Percentiles rank a stretch among this genome's conserved stretches.
phyloP scores from a whole-genome alignment of 805 yeast species.

The Blastobotrys robertii region DNA sequence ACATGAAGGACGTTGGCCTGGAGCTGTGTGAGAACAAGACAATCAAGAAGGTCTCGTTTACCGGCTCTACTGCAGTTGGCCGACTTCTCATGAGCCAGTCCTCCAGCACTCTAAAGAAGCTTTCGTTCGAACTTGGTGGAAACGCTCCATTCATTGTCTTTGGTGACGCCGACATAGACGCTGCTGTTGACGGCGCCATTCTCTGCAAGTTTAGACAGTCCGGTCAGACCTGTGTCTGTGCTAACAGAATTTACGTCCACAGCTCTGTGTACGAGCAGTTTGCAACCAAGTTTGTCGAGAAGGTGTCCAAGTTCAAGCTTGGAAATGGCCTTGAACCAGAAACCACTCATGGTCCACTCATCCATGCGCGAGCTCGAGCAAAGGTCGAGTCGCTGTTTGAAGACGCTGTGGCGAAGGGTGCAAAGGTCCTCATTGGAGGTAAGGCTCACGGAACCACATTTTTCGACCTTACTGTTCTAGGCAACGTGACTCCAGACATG shows the following conservation, averaged over 20 bases:
- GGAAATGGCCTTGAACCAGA: conserved; percentile 53
- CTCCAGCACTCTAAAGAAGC: conserved; percentile 51
- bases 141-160: conserved; percentile 73
- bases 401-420: conserved; percentile 61
- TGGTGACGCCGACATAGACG: conserved; percentile 59
- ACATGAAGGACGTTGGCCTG: conserved; percentile 26
- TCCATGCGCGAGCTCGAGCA: conserved; percentile 49
- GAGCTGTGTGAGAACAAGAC: conserved; percentile 37
- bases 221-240: conserved; percentile 79
- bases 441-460: conserved; percentile 50
- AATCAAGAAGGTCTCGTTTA: conserved; percentile 63
- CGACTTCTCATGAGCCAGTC: conserved; percentile 55
- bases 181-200: conserved; percentile 57
- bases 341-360: conserved; percentile 71
- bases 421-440: conserved; percentile 57
- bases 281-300: conserved; percentile 37
- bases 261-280: conserved; percentile 55
- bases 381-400: conserved; percentile 54
- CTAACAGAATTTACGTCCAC: conserved; percentile 63
- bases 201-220: conserved; percentile 63
- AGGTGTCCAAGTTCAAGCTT: conserved; percentile 34
- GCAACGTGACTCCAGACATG: conserved; percentile 51
- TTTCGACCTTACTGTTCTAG: conserved; percentile 58
- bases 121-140: conserved; percentile 70
- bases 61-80: conserved; percentile 72